phyloP scores from a whole-genome alignment of 345 rosid species.

The Sisymbrium altissimum region DNA sequence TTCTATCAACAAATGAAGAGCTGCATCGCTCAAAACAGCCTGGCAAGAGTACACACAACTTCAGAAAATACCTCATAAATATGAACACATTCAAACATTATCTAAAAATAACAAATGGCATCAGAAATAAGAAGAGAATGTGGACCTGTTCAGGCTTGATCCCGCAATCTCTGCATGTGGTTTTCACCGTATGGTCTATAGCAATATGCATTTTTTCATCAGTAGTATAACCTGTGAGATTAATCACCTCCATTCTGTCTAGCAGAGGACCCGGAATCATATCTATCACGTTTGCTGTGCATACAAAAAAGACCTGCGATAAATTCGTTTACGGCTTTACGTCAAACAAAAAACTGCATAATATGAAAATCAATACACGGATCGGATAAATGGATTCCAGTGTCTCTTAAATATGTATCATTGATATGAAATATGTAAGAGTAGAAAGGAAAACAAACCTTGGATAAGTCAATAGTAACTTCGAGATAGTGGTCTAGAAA shows the following conservation, averaged over 20 bases:
- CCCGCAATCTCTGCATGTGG: not conserved
- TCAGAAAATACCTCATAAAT: not conserved
- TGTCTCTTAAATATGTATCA: no score
- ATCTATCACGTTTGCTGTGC: not conserved
- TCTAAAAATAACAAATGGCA: not conserved
- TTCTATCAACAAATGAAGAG: not conserved
- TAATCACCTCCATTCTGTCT: constrained; percentile 5
- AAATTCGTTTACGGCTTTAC: not conserved
- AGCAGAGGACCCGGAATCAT: not conserved
- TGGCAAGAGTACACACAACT: not conserved
- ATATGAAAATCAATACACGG: not conserved
- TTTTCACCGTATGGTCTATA: not conserved
- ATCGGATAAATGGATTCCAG: no score
- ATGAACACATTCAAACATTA: not conserved
- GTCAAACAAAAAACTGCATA: not conserved
- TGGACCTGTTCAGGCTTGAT: constrained; percentile 1
- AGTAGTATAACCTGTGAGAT: not conserved
- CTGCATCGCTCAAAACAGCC: not conserved
- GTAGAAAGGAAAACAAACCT: constrained; percentile 41
- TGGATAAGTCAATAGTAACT: constrained; percentile 52
- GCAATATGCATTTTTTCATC: not conserved
- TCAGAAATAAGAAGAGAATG: not conserved
- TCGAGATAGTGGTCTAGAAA: constrained; percentile 80
- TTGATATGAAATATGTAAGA: no score
- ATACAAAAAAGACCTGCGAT: not conserved